Base-by-base conservation (phyloP, 106 monocot genomes). In the Narthecium ossifragum region DNA sequence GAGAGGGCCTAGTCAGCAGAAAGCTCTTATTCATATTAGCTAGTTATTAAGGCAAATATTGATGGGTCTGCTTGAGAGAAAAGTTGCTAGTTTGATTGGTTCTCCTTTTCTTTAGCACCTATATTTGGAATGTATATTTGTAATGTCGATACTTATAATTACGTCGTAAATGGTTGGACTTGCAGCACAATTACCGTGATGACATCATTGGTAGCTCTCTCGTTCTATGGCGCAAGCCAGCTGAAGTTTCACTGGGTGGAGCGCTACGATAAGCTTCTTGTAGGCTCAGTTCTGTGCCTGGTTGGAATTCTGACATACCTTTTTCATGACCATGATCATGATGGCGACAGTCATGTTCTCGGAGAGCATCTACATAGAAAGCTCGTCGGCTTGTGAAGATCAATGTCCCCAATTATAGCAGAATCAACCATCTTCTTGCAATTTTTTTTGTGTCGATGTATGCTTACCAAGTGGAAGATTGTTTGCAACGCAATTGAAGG, bases 241-340 rank as follows among this genome's bases (percentile, higher is more conserved):
- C 46, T 87, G 46, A 81, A 82, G 60, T 82, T 87, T 29, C 86
- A 82, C 62, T 87, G 86, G 86, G 82, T 87, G 38, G 86, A 87
- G 46, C 86, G 82, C 62, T 55, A 87, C 37, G 86, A 87, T 49
- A 87, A 87, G 74, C 78, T 87, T 64, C 86, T 87, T 14, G 86
- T 87, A 11, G 86, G 86, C 34, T 75, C 78, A 3, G 86, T 87
- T 33, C 52, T 87, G 65, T 82, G 86, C 64, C 38, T 75, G 41
- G 86, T 87, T 51, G 86, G 86, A 33, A 57, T 87, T 39, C 51
- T 87, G 43, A 87, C 86, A 3, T 74, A 63, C 21, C 12, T 82
- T 51, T 87, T 87, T 64, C 86, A 87, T 58, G 58, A 87, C 68
- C 86, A 87, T 58, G 58, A 87, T 57, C 86, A 87, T 30, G 78